These are phyloP conservation scores for Clonostachys sp. DNA, from an alignment of 2,329 filamentous ascomycete genomes.

Conservation along the genomic window DNA sequence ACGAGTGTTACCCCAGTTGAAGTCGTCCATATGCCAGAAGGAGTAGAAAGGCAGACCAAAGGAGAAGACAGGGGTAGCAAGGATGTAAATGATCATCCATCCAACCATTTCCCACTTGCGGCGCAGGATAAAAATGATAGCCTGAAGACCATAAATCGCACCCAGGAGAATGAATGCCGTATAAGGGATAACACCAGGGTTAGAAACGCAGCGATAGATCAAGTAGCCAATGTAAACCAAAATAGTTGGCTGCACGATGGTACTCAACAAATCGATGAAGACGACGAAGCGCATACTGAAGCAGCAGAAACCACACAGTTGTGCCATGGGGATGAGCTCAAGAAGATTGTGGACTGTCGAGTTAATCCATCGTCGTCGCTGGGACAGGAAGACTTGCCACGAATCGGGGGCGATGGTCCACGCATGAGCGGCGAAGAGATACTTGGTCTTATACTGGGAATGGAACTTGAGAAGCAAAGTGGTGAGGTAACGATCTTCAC, in stretches of 20 bases:
- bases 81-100: slow-evolving; percentile 95
- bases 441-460: slow-evolving; percentile 96
- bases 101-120: slow-evolving; percentile 99
- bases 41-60: slow-evolving; percentile 87
- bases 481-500: slow-evolving; percentile 96
- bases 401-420: slow-evolving; percentile 97
- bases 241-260: slow-evolving; percentile 86
- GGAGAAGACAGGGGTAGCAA: slow-evolving; percentile 88
- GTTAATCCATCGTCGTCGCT: slow-evolving; percentile 99
- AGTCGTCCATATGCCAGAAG: slow-evolving; percentile 99
- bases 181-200: slow-evolving; percentile 65
- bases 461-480: slow-evolving; percentile 92
- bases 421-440: slow-evolving; percentile 84
- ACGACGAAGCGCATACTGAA: slow-evolving; percentile 99
- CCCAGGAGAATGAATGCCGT: slow-evolving; percentile 87
- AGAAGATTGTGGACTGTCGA: slow-evolving; percentile 97
- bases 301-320: slow-evolving; percentile 99
- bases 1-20: slow-evolving; percentile 98
- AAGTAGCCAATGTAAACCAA: slow-evolving; percentile 88
- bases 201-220: slow-evolving; percentile 65
- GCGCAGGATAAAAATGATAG: slow-evolving; percentile 91
- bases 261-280: slow-evolving; percentile 88
- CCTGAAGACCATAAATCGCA: slow-evolving; percentile 96
- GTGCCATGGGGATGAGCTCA: slow-evolving; percentile 86
- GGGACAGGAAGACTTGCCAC: slow-evolving; percentile 91